Evolutionary conservation across 768 basidiomycete species (phyloP).

Genomic region (Astraeus odoratus): DNA sequence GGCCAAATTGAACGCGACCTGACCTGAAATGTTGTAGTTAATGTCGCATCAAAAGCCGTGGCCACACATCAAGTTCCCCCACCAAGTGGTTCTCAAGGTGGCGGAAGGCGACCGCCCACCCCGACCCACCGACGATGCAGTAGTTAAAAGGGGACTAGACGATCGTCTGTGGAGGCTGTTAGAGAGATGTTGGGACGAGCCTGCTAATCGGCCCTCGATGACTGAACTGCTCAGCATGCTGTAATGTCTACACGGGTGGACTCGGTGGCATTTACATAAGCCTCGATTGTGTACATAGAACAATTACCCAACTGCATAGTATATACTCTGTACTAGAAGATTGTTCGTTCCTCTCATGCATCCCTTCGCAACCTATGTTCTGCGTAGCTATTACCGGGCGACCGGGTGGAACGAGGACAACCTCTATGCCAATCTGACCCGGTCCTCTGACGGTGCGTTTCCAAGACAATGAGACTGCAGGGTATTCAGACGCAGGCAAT

Average conservation of each 20-base stretch:
- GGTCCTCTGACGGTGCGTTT: conserved; percentile 73
- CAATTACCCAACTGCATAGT: background rate
- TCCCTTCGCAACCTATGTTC: conserved; percentile 81
- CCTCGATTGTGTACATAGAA: background rate
- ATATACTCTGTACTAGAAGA: no score
- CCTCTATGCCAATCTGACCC: conserved; percentile 82
- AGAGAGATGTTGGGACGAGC: conserved; percentile 36
- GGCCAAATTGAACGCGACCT: background rate
- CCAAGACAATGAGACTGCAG: conserved; percentile 6
- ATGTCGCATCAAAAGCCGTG: conserved; percentile 51
- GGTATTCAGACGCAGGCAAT: conserved; percentile 5
- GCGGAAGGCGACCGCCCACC: conserved; percentile 36
- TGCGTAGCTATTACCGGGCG: conserved; percentile 84
- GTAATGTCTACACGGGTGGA: no score
- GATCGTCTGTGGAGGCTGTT: conserved; percentile 41
- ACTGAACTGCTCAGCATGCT: conserved; percentile 24
- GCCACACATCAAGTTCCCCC: conserved; percentile 41
- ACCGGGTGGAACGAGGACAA: conserved; percentile 98
- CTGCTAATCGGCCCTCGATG: conserved; percentile 35
- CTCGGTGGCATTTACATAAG: no score
- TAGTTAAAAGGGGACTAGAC: conserved; percentile 36
- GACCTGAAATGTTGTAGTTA: conserved; percentile 28
- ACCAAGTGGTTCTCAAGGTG: conserved; percentile 43
- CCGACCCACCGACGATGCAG: conserved; percentile 30
- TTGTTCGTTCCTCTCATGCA: conserved; percentile 50